Base-by-base conservation (phyloP, 495 filamentous ascomycete species). In the Apodospora peruviana region DNA sequence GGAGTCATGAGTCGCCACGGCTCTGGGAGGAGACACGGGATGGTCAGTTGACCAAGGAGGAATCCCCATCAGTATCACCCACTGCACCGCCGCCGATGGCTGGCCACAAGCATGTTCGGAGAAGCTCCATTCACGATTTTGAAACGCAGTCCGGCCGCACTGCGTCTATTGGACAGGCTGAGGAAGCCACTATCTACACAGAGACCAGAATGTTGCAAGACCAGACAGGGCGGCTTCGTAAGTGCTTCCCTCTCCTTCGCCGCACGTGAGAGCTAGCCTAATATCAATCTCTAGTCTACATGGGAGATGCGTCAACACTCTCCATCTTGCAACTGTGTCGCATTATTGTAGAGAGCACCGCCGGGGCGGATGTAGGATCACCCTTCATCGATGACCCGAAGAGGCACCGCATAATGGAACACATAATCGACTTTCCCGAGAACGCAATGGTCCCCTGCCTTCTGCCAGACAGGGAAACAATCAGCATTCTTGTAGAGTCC, bases 241-340 rank as follows among this genome's bases (percentile, higher is more conserved):
- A 60, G 78, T 77, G 22, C 40, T 14, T 10, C 41, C 39, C 39
- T 38, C 39, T 40, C 22, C 21, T n/a, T 9, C 9, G 17, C 19
- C 36, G 23, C 16, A 10, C 16, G 8, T 24, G 23, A 42, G 23
- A 14, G 23, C 19, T n/a, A 40, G 17, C 45, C 53, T 50, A 22
- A 47, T 40, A 14, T 4, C n/a, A 10, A 16, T 25, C 20, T 45
- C 17, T 20, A 80, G 73, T 81, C 41, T 90, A 88, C 53, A 76
- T 90, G 49, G 86, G 85, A 22, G 84, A 90, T 55, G 83, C 85
- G 0, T 84, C 84, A 1, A 84, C 81, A 37, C 67, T 88, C 41
- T 85, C 85, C 2, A 87, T 85, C 54, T 59, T 90, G 37, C 83
- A 87, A 53, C 73, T 85, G 48, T 77, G 88, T 35, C 82, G 85